A percentile compares a stretch with the other conserved stretches of the same genome.
phyloP scores from a whole-genome alignment of 371 early-diverging fungal species.

The Mucor saturninus region DNA sequence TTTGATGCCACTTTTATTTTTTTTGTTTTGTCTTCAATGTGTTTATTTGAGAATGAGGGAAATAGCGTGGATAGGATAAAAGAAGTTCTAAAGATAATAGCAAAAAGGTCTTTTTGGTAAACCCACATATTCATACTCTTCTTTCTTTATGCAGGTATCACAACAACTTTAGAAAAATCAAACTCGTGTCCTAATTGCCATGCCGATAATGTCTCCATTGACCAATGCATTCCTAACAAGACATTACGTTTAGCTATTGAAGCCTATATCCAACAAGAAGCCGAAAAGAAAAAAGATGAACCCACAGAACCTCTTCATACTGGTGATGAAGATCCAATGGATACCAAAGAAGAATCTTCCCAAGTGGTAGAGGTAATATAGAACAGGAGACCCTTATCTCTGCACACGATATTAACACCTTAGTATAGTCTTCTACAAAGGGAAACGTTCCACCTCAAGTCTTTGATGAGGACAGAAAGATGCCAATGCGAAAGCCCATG shows the following conservation, averaged over 20 bases:
- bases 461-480: constrained; percentile 25
- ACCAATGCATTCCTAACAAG: constrained; percentile 44
- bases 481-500: constrained; percentile 24
- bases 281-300: constrained; percentile 27
- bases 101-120: constrained; percentile 5
- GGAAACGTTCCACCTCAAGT: constrained; percentile 14
- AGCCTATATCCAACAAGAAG: constrained; percentile 31
- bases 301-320: constrained; percentile 11
- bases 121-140: constrained; percentile 10
- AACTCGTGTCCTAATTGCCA: constrained; percentile 43
- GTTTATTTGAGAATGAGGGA: constrained; percentile 1
- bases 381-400: too few relatives aligned
- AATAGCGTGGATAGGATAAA: not conserved
- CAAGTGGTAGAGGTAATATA: constrained; percentile 14
- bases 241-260: constrained; percentile 41
- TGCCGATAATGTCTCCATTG: constrained; percentile 32
- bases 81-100: constrained; percentile 8
- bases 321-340: constrained; percentile 12
- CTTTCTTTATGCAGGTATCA: constrained; percentile 36
- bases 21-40: not conserved
- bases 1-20: constrained; percentile 5
- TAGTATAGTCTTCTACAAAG: constrained; percentile 11
- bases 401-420: not conserved
- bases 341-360: not conserved
- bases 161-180: constrained; percentile 33